Percentiles rank a stretch among this genome's conserved stretches.
Evolutionary conservation across 768 basidiomycete species (phyloP).

Genomic region (Mycena crocata): DNA sequence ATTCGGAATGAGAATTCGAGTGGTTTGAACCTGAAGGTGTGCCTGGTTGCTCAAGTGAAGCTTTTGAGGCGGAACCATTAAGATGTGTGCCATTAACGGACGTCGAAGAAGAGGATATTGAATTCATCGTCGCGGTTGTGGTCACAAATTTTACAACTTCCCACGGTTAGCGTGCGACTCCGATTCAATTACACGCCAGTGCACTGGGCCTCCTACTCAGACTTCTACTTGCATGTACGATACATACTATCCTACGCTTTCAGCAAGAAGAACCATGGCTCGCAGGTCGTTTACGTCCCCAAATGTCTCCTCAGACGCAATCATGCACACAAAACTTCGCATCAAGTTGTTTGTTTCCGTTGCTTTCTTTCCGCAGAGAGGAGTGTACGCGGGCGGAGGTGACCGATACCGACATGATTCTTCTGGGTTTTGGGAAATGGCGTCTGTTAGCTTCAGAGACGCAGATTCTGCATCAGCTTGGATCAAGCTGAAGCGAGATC

Average conservation of each 20-base stretch:
- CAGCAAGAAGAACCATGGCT: slow-evolving; percentile 15
- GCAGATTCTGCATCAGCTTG: not conserved
- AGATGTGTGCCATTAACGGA: slow-evolving; percentile 65
- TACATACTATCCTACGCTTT: not conserved
- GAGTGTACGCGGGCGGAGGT: slow-evolving; percentile 62
- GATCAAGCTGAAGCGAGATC: slow-evolving; percentile 4
- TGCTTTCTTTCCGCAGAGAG: slow-evolving; percentile 59
- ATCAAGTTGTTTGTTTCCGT: slow-evolving; percentile 64
- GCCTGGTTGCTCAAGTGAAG: slow-evolving; percentile 52
- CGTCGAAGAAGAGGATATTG: slow-evolving; percentile 24
- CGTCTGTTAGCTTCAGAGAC: not conserved
- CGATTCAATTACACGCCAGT: too few relatives aligned
- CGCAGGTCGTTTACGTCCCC: slow-evolving; percentile 55
- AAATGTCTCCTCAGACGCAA: slow-evolving; percentile 43
- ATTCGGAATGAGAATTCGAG: slow-evolving; percentile 54
- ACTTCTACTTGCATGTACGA: too few relatives aligned
- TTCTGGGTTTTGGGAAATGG: not conserved
- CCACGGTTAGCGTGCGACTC: too few relatives aligned
- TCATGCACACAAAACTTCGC: slow-evolving; percentile 68
- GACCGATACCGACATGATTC: slow-evolving; percentile 48
- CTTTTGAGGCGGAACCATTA: slow-evolving; percentile 54
- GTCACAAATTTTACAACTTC: too few relatives aligned
- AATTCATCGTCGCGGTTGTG: slow-evolving; percentile 16
- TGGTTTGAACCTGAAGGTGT: slow-evolving; percentile 47
- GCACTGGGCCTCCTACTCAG: too few relatives aligned